Percentiles rank a stretch among this genome's conserved stretches.
Evolutionary conservation across 192 early-diverging fungal genomes (phyloP).

Genomic region (Rhizophagus sp.): DNA sequence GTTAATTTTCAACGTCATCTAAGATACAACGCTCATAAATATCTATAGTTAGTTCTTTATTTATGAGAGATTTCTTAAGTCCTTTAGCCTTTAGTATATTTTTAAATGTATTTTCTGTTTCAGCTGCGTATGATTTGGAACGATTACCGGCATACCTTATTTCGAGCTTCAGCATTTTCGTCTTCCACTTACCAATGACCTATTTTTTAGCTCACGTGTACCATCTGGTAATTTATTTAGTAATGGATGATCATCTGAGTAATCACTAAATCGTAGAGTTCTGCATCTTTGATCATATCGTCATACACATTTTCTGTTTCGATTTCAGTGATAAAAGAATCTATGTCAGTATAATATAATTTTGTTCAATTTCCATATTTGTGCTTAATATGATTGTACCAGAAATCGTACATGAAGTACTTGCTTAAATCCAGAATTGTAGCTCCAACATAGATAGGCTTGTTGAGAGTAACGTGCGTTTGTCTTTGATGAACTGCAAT

Average conservation of each 20-base stretch:
- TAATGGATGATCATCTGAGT: background rate
- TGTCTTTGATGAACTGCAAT: background rate
- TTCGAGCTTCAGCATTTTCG: no score
- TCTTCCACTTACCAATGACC: background rate
- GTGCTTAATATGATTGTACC: background rate
- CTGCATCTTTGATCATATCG: background rate
- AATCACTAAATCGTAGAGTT: constrained; percentile 14
- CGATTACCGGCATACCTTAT: background rate
- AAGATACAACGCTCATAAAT: no score
- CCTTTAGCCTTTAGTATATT: no score
- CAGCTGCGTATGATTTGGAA: background rate
- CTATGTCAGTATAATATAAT: background rate
- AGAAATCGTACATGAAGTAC: background rate
- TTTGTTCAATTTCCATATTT: background rate
- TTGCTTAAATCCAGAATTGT: no score
- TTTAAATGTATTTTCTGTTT: no score
- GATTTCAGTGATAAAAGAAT: background rate
- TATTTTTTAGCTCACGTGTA: background rate
- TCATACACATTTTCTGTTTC: background rate
- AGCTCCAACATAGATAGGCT: no score
- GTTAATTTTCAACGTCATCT: no score
- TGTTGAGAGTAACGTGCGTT: no score
- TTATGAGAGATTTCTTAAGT: no score
- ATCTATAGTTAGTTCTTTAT: no score
- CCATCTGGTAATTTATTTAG: background rate